Conservation (phyloP, 768 basidiomycete species). For the Pleurotus pulmonarius region DNA sequence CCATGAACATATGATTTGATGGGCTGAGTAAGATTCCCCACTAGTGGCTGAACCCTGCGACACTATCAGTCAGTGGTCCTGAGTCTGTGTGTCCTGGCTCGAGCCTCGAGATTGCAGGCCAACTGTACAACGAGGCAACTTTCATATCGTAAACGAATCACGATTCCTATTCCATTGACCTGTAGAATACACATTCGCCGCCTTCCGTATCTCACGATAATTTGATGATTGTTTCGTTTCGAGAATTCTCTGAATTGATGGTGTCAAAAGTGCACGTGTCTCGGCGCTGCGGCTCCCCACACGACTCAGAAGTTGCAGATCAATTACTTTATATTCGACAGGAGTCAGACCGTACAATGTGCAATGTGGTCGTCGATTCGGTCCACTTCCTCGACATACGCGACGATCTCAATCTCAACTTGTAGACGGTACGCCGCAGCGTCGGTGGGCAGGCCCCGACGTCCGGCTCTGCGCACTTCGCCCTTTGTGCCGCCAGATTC, state of each 20-base stretch:
- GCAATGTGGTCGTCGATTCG: slow-evolving; percentile 8
- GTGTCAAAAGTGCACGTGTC: slow-evolving; percentile 1
- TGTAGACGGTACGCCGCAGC: slow-evolving; percentile 2
- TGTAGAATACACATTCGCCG: not conserved
- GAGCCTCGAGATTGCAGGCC: slow-evolving; percentile 56
- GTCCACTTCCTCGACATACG: not conserved
- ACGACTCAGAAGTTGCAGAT: not conserved
- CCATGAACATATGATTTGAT: slow-evolving; percentile 21
- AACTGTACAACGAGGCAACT: slow-evolving; percentile 84
- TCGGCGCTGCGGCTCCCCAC: slow-evolving; percentile 1
- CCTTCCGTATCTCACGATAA: not conserved
- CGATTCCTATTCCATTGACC: slow-evolving; percentile 1
- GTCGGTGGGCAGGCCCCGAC: not conserved
- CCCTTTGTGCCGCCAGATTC: slow-evolving; percentile 9
- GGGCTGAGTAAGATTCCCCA: slow-evolving; percentile 12
- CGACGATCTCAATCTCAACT: not conserved
- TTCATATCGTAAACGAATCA: slow-evolving; percentile 62
- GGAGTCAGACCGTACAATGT: slow-evolving; percentile 12
- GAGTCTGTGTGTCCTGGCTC: slow-evolving; percentile 35
- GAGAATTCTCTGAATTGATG: not conserved
- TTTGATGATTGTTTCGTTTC: not conserved
- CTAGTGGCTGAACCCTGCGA: not conserved
- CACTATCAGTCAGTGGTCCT: slow-evolving; percentile 38
- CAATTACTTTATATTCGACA: not conserved
- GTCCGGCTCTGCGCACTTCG: not conserved